phyloP scores from a whole-genome alignment of 1,284 basidiomycete species.

The Chondrostereum purpureum region DNA sequence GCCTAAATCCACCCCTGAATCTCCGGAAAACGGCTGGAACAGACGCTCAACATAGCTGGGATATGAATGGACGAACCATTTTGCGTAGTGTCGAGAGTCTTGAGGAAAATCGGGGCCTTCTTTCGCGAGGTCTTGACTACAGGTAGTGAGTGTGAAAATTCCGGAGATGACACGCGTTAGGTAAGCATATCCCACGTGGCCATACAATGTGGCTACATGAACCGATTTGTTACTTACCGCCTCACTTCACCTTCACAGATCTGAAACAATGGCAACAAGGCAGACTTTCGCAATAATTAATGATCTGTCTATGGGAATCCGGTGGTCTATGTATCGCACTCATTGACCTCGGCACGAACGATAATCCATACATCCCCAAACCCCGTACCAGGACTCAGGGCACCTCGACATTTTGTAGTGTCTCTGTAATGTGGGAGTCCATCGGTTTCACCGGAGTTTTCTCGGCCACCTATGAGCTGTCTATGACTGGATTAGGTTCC shows the following conservation, averaged over 20 bases:
- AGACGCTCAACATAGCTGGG: background rate
- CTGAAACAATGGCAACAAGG: too few relatives aligned
- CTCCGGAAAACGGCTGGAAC: too few relatives aligned
- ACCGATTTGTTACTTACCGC: too few relatives aligned
- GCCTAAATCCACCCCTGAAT: background rate
- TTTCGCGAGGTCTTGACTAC: background rate
- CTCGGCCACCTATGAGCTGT: background rate
- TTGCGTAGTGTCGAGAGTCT: background rate
- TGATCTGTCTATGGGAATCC: too few relatives aligned
- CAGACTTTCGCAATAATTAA: too few relatives aligned
- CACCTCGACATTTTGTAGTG: background rate
- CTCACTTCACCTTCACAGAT: too few relatives aligned
- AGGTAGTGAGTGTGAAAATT: background rate
- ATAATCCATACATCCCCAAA: too few relatives aligned
- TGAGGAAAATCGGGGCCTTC: background rate
- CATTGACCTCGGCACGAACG: too few relatives aligned
- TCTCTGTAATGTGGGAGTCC: background rate
- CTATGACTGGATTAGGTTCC: too few relatives aligned
- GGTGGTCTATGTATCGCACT: too few relatives aligned
- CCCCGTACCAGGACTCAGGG: too few relatives aligned
- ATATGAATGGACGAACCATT: constrained; percentile 1
- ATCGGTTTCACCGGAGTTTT: background rate
- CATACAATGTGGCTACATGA: too few relatives aligned
- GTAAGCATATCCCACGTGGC: background rate
- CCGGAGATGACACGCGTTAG: background rate